Conservation (phyloP, 2,329 filamentous ascomycete genomes). For the Cladosporium velox region DNA sequence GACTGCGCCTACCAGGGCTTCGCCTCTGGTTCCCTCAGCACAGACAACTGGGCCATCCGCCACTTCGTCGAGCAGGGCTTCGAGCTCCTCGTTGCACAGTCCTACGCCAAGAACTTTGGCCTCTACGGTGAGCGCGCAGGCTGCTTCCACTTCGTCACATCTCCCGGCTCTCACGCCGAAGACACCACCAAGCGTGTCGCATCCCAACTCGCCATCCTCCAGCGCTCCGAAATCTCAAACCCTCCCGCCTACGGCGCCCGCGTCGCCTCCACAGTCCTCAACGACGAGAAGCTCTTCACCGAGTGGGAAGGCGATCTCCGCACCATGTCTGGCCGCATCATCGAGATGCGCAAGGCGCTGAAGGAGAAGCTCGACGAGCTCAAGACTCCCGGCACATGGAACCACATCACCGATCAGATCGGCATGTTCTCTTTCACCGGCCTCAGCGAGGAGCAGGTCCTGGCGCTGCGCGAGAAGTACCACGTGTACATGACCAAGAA, state of each 20-base stretch:
- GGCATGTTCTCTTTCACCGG: constrained; percentile 99
- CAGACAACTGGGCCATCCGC: constrained; percentile 88
- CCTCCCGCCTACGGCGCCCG: constrained; percentile 91
- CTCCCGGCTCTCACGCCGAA: constrained; percentile 67
- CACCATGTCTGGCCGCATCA: constrained; percentile 95
- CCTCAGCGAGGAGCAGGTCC: constrained; percentile 71
- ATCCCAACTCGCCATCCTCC: constrained; percentile 88
- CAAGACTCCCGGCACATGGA: constrained; percentile 87
- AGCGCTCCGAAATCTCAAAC: constrained; percentile 97
- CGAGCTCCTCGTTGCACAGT: constrained; percentile 55
- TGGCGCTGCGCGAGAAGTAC: constrained; percentile 66
- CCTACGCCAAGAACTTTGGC: constrained; percentile 64
- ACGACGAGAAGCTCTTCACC: constrained; percentile 76
- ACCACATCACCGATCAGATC: constrained; percentile 97
- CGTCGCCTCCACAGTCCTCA: constrained; percentile 81
- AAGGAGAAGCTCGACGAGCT: constrained; percentile 79
- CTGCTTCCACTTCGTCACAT: constrained; percentile 90
- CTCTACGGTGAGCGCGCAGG: constrained; percentile 95
- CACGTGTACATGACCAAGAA: constrained; percentile 97
- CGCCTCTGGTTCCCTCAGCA: constrained; percentile 81
- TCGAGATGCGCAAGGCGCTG: constrained; percentile 80
- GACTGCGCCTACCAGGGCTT: constrained; percentile 98
- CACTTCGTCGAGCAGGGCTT: constrained; percentile 96
- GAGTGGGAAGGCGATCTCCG: constrained; percentile 92
- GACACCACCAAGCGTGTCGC: constrained; percentile 66